Conservation (phyloP, 2,329 filamentous ascomycete species). For the Trichophaea hybrida region DNA sequence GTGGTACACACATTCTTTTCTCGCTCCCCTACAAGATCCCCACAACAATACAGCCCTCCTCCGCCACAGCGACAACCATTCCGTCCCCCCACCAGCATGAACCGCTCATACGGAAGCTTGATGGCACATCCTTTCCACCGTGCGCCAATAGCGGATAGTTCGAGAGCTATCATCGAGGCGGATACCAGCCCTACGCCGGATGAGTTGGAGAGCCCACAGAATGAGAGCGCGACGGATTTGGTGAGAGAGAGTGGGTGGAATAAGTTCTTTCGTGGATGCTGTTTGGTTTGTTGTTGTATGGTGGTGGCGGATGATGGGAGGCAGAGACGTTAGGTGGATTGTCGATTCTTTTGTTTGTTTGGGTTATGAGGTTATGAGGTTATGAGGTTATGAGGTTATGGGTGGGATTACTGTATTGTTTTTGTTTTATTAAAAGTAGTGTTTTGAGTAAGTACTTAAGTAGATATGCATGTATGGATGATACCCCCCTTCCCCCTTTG, state of each 20-base stretch:
- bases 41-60: constrained; percentile 5
- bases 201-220: constrained; percentile 13
- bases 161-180: not conserved
- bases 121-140: constrained; percentile 23
- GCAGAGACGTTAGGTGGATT: too few relatives aligned
- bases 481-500: too few relatives aligned
- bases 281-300: constrained; percentile 19
- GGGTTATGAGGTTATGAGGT: too few relatives aligned
- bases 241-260: constrained; percentile 9
- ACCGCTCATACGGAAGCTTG: constrained; percentile 22
- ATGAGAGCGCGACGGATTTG: constrained; percentile 5
- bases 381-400: too few relatives aligned
- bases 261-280: constrained; percentile 11
- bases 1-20: constrained; percentile 15
- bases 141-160: constrained; percentile 17
- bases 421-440: too few relatives aligned
- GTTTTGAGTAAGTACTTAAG: too few relatives aligned
- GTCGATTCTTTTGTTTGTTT: too few relatives aligned
- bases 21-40: constrained; percentile 4
- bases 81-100: constrained; percentile 20
- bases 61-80: constrained; percentile 15
- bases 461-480: too few relatives aligned
- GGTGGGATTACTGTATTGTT: too few relatives aligned
- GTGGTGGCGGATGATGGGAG: not conserved
- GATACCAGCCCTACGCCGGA: constrained; percentile 16